A percentile compares a stretch with the other conserved stretches of the same genome.
Conservation (phyloP, 129 eudicot species). For the Mikania micrantha region DNA sequence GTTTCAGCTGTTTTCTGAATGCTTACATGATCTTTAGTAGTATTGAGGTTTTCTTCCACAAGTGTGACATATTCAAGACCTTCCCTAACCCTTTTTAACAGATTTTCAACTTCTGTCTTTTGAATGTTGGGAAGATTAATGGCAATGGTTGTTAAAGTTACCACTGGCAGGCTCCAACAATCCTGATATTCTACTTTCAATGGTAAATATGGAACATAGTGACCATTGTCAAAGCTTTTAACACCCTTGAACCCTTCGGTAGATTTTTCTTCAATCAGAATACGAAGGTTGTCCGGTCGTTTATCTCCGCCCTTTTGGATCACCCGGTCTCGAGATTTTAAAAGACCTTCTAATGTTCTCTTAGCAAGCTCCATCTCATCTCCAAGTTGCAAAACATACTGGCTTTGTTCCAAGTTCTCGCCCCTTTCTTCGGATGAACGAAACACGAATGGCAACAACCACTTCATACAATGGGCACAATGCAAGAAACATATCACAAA, state of each 20-base stretch:
- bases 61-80: slow-evolving; percentile 2
- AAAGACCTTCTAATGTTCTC: background rate
- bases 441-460: too few relatives aligned
- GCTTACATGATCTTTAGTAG: background rate
- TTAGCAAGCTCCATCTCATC: background rate
- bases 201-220: background rate
- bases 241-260: slow-evolving; percentile 21
- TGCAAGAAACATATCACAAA: background rate
- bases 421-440: background rate
- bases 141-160: background rate
- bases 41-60: background rate
- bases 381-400: background rate
- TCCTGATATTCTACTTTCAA: background rate
- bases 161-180: background rate
- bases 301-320: slow-evolving; percentile 19
- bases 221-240: slow-evolving; percentile 18
- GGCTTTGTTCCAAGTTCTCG: background rate
- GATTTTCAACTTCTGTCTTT: background rate
- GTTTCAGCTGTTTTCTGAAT: background rate
- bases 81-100: background rate
- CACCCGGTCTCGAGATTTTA: slow-evolving; percentile 6
- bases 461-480: background rate
- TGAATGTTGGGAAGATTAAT: background rate
- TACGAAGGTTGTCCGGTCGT: slow-evolving; percentile 4
- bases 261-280: slow-evolving; percentile 11